Base-by-base conservation (phyloP, 1,284 basidiomycete genomes). In the Ustilago esculenta region DNA sequence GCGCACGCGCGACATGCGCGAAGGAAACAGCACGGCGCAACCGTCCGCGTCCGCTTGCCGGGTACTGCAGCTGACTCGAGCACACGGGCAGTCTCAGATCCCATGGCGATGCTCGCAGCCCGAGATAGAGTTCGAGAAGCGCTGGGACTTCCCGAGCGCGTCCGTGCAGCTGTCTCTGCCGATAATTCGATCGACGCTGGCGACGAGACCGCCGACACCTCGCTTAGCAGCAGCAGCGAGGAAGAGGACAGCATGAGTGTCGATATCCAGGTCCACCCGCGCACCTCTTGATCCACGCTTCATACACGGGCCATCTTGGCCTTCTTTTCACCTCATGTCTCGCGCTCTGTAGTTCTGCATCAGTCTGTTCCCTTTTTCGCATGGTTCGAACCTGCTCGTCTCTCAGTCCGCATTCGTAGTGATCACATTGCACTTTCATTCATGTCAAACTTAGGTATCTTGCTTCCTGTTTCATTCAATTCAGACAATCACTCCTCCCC, bases 191-290 rank as follows among this genome's bases (percentile, higher is more conserved):
- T 58, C 30, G 54, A 51, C 12, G 63, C 35, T 20, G 51, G 18
- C 1, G 32, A 50, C 12, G 18, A 11, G 6, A 7, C 18, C 2
- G 37, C 15, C 25, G 24, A 48, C 20, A 12, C 30, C 3, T 15
- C 42, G 34, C n/a, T n/a, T n/a, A n/a, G n/a, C 21, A 36, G 11
- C 39, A 33, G 37, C 30, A 37, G 50, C 4, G 42, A 41, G 21
- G 59, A 65, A 7, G 53, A 67, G 14, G 57, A 56, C 9, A 54
- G 58, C n/a, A 20, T 49, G 40, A 61, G 58, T 36, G 37, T 68
- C 37, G 65, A 68, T 15, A 49, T 68, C 24, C 56, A 54, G 32
- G 50, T 63, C 14, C 5, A 52, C 33, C 7, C n/a, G n/a, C n/a
- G n/a, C n/a, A n/a, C n/a, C n/a, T n/a, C n/a, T n/a, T n/a, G n/a